phyloP scores from a whole-genome alignment of 352 stramenopile genomes.

The Globisporangium echinulatum region DNA sequence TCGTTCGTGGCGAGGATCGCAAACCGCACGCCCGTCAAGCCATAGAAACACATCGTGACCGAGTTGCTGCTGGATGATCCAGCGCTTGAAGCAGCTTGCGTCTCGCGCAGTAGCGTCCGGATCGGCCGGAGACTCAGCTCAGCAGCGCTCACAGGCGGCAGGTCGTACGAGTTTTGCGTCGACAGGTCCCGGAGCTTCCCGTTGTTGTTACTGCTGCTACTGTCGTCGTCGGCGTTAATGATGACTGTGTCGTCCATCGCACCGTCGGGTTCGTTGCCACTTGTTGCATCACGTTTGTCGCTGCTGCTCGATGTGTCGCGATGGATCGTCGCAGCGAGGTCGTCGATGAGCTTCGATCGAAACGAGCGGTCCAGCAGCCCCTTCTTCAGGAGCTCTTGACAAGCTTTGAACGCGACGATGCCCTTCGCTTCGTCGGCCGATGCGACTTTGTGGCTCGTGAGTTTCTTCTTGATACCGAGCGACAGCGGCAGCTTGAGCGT shows the following conservation, averaged over 20 bases:
- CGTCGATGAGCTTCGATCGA: conserved; percentile 57
- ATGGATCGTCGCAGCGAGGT: conserved; percentile 35
- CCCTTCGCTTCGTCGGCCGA: conserved; percentile 63
- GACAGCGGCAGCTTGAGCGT: conserved; percentile 53
- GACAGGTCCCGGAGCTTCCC: conserved; percentile 56
- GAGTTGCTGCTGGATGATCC: conserved; percentile 21
- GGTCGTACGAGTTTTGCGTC: conserved; percentile 80
- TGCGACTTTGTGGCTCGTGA: conserved; percentile 55
- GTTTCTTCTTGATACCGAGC: conserved; percentile 55
- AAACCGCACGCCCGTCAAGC: conserved; percentile 54
- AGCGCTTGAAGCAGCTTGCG: neutral
- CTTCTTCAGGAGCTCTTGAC: conserved; percentile 62
- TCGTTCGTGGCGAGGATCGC: conserved; percentile 72
- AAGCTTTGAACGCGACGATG: conserved; percentile 80
- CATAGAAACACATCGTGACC: conserved; percentile 77
- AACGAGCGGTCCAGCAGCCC: conserved; percentile 68
- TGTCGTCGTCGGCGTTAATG: conserved; percentile 14
- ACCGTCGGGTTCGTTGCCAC: neutral
- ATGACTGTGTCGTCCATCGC: conserved; percentile 28
- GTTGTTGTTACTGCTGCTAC: neutral
- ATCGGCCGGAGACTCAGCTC: conserved; percentile 68
- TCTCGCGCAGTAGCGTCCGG: conserved; percentile 32
- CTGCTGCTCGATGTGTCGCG: conserved; percentile 13
- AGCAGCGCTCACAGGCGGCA: conserved; percentile 66
- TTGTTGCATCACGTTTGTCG: neutral